phyloP scores from a whole-genome alignment of 2,329 filamentous ascomycete genomes.

The Seiridium unicorne region DNA sequence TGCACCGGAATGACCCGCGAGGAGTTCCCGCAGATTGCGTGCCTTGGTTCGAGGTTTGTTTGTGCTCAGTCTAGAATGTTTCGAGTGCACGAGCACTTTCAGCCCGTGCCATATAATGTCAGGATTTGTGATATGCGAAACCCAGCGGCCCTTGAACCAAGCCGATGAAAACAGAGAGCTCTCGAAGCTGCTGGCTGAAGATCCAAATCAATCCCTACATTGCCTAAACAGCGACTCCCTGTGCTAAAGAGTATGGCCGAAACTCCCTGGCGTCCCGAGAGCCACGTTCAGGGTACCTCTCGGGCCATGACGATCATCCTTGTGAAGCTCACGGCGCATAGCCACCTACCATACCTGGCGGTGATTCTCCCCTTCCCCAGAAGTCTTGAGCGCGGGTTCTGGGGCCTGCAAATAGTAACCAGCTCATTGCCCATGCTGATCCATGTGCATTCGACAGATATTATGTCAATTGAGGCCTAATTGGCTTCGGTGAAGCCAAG shows the following conservation, averaged over 20 bases:
- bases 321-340: not conserved
- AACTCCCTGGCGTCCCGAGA: no score
- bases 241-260: no score
- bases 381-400: not conserved
- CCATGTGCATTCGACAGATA: not conserved
- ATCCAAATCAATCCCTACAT: no score
- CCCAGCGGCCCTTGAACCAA: no score
- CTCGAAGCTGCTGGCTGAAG: no score
- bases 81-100: not conserved
- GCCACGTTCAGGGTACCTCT: not conserved
- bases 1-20: not conserved
- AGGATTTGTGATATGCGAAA: no score
- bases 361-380: conserved; percentile 1
- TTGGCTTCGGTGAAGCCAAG: conserved; percentile 1
- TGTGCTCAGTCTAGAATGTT: not conserved
- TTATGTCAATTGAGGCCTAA: not conserved
- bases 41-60: not conserved
- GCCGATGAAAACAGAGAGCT: no score
- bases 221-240: no score
- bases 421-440: not conserved
- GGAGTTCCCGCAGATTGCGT: not conserved
- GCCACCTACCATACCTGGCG: conserved; percentile 2
- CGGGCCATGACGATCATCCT: not conserved
- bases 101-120: not conserved
- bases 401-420: not conserved